phyloP scores from a whole-genome alignment of 1,139 yeast species.

The Lodderomyces oxycetoniae region DNA sequence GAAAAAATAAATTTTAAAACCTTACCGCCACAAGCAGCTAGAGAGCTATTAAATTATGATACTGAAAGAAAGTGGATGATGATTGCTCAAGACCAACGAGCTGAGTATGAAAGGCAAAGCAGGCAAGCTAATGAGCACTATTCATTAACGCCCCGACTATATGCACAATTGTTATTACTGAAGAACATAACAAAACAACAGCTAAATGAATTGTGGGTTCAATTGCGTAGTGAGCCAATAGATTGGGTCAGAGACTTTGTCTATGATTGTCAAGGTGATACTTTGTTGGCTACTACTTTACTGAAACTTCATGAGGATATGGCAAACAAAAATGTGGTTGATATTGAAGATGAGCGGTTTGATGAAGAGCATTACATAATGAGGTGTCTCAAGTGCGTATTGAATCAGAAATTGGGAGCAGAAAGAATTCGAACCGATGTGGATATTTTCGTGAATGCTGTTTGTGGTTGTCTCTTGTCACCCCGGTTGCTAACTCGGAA shows the following conservation, averaged over 20 bases:
- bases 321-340: constrained; percentile 29
- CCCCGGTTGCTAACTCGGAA: constrained; percentile 70
- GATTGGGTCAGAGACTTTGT: constrained; percentile 81
- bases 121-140: constrained; percentile 32
- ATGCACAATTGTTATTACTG: constrained; percentile 69
- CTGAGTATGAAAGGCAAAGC: constrained; percentile 64
- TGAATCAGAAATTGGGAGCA: constrained; percentile 45
- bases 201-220: constrained; percentile 82
- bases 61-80: constrained; percentile 87
- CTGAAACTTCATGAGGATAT: constrained; percentile 38
- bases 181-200: constrained; percentile 67
- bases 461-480: constrained; percentile 45
- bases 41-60: constrained; percentile 72
- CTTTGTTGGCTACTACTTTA: constrained; percentile 55
- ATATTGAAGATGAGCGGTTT: constrained; percentile 41
- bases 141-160: constrained; percentile 64
- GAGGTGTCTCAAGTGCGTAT: constrained; percentile 43
- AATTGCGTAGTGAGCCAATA: constrained; percentile 85
- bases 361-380: constrained; percentile 47
- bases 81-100: constrained; percentile 78
- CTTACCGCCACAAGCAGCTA: constrained; percentile 71
- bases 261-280: constrained; percentile 81
- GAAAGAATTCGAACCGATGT: constrained; percentile 41
- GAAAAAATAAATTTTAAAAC: constrained; percentile 78
- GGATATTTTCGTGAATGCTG: constrained; percentile 37